These are phyloP conservation scores for Rhizophagus sp. DNA, from an alignment of 192 early-diverging fungal species.

Conservation along the genomic window DNA sequence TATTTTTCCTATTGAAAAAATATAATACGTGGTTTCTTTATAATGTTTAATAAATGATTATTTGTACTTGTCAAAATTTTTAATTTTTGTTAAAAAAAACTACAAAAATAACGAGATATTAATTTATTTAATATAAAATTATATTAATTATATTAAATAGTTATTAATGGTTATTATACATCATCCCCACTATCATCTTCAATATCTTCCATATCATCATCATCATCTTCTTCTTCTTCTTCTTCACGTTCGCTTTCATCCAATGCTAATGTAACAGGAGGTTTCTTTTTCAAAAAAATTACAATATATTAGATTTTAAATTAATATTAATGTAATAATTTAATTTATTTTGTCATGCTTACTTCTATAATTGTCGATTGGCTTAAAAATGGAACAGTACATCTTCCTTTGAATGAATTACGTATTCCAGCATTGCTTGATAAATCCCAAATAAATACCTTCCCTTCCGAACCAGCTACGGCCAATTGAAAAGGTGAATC, in stretches of 20 bases:
- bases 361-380: not conserved
- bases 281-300: slow-evolving; percentile 42
- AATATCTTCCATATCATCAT: slow-evolving; percentile 34
- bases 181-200: slow-evolving; percentile 45
- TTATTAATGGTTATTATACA: slow-evolving; percentile 15
- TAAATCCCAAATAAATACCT: slow-evolving; percentile 92
- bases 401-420: slow-evolving; percentile 56
- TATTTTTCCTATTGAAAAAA: too few species aligned
- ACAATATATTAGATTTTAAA: slow-evolving; percentile 35
- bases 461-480: slow-evolving; percentile 86
- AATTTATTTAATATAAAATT: not conserved
- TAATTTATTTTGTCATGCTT: not conserved
- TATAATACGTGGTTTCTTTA: too few species aligned
- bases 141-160: not conserved
- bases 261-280: slow-evolving; percentile 47
- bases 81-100: too few species aligned
- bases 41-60: too few species aligned
- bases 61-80: too few species aligned
- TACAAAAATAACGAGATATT: too few species aligned
- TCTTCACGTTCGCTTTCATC: slow-evolving; percentile 53
- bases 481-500: slow-evolving; percentile 92
- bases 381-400: not conserved
- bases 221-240: too few species aligned
- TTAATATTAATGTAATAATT: slow-evolving; percentile 7
- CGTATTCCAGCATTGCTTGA: slow-evolving; percentile 84